Conservation (phyloP, 2,329 filamentous ascomycete species). For the Fusarium compactum region DNA sequence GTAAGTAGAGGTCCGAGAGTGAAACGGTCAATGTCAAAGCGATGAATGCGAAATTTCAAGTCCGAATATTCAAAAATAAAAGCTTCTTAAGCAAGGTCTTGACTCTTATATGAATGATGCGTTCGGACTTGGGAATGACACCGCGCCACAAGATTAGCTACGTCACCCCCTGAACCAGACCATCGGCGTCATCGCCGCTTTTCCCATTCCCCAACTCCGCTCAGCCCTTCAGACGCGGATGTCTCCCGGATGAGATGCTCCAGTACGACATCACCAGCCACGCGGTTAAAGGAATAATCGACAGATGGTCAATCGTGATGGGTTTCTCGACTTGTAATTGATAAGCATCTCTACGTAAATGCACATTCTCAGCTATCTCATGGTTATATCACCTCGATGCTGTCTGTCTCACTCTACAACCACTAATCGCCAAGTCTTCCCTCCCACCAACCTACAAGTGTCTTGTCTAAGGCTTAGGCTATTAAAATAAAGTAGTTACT, state of each 20-base stretch:
- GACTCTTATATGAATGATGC: constrained; percentile 32
- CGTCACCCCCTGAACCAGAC: constrained; percentile 39
- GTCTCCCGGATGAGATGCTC: constrained; percentile 17
- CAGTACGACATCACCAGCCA: constrained; percentile 25
- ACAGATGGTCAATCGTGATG: constrained; percentile 3
- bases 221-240: constrained; percentile 1
- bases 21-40: constrained; percentile 8
- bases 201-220: constrained; percentile 3
- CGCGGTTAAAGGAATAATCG: neutral
- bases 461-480: no score
- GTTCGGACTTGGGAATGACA: constrained; percentile 21
- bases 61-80: neutral
- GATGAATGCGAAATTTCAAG: neutral
- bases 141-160: constrained; percentile 40
- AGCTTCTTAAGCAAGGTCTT: neutral
- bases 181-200: constrained; percentile 38
- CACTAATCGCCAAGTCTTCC: neutral
- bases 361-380: neutral
- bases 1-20: constrained; percentile 3
- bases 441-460: neutral
- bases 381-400: neutral
- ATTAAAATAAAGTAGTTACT: no score
- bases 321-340: neutral
- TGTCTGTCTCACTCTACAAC: neutral
- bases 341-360: neutral